Evolutionary conservation across 208 protist species (phyloP).

Genomic region (Crithidia bombi): DNA sequence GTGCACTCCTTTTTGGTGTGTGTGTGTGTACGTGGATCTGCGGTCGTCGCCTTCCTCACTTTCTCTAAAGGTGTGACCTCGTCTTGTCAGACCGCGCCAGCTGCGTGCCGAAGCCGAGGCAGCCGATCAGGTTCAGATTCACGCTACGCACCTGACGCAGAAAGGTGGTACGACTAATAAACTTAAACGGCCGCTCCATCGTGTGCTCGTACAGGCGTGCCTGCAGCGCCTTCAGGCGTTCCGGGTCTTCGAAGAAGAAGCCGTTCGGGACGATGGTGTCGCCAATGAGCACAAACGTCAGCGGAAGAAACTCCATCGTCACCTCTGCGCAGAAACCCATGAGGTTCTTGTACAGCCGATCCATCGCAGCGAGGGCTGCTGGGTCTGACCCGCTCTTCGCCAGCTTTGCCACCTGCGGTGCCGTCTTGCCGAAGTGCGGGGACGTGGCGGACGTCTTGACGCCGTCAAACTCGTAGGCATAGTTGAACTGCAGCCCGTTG

Average conservation of each 20-base stretch:
- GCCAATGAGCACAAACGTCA: slow-evolving; percentile 63
- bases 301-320: slow-evolving; percentile 66
- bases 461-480: slow-evolving; percentile 37
- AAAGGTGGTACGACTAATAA: slow-evolving; percentile 61
- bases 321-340: slow-evolving; percentile 52
- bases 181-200: slow-evolving; percentile 63
- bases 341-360: slow-evolving; percentile 52
- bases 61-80: slow-evolving; percentile 28
- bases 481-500: slow-evolving; percentile 56
- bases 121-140: slow-evolving; percentile 78
- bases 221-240: slow-evolving; percentile 35
- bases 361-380: slow-evolving; percentile 51
- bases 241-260: slow-evolving; percentile 61
- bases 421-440: slow-evolving; percentile 27
- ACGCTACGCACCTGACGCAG: slow-evolving; percentile 67
- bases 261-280: slow-evolving; percentile 71
- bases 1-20: not conserved
- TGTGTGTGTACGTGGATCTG: not conserved
- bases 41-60: not conserved
- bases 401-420: slow-evolving; percentile 52
- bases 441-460: slow-evolving; percentile 2
- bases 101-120: slow-evolving; percentile 53
- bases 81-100: slow-evolving; percentile 9
- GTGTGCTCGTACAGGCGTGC: slow-evolving; percentile 52
- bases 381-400: slow-evolving; percentile 48